A percentile compares a stretch with the other conserved stretches of the same genome.
phyloP scores from a whole-genome alignment of 306 rosid genomes.

The Notholithocarpus densiflorus region DNA sequence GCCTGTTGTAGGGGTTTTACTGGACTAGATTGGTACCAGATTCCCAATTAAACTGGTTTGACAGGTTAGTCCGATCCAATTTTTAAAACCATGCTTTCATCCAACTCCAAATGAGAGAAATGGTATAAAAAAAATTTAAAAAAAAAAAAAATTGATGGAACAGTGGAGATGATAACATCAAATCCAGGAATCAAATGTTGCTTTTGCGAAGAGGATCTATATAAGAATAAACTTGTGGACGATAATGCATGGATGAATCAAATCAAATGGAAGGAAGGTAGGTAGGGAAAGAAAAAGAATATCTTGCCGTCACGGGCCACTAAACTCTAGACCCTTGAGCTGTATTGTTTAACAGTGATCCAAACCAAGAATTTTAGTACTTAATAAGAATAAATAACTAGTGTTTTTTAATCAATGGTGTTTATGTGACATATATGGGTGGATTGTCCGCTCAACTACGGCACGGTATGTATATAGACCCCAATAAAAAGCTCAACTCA shows the following conservation, averaged over 20 bases:
- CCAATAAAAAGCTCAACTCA: not conserved
- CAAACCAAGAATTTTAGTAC: too few species aligned
- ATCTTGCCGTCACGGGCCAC: conserved; percentile 16
- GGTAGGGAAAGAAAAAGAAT: conserved; percentile 10
- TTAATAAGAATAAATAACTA: too few species aligned
- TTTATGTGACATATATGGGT: too few species aligned
- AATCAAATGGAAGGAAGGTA: too few species aligned
- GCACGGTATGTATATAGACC: not conserved
- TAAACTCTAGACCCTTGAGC: not conserved
- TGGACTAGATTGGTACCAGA: accelerated
- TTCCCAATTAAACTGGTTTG: accelerated
- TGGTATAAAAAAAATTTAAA: too few species aligned
- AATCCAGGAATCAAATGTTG: not conserved
- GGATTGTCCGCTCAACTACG: not conserved
- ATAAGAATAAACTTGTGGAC: not conserved
- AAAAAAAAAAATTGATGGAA: too few species aligned
- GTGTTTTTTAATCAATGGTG: too few species aligned
- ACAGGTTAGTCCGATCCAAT: accelerated
- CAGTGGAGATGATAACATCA: not conserved
- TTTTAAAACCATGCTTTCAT: not conserved
- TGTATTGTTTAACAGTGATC: too few species aligned
- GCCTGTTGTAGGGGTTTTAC: too few species aligned
- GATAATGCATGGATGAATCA: not conserved
- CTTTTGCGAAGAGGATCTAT: not conserved
- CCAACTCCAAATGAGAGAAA: not conserved